A percentile compares a stretch with the other conserved stretches of the same genome.
phyloP scores from a whole-genome alignment of 2,329 filamentous ascomycete species.

The Peltaster fructicola region DNA sequence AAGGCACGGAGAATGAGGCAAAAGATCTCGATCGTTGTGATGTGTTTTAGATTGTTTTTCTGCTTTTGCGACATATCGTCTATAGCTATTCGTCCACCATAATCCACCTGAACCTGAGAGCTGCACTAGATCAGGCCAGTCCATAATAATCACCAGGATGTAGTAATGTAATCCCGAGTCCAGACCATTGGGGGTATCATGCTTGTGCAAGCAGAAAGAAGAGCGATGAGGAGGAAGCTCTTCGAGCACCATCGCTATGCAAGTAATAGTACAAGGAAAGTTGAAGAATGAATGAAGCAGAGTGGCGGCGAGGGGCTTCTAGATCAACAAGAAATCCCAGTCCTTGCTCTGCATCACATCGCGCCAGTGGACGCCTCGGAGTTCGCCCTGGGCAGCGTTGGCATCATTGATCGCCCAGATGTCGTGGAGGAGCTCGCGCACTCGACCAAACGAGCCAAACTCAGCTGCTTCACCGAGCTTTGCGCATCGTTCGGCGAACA shows the following conservation, averaged over 20 bases:
- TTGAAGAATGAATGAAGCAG: slow-evolving; percentile 2
- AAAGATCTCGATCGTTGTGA: too few relatives aligned
- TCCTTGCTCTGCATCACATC: slow-evolving; percentile 81
- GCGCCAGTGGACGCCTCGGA: slow-evolving; percentile 74
- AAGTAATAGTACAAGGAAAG: slow-evolving; percentile 6
- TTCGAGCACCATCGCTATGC: slow-evolving; percentile 18
- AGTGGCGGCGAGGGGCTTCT: too few relatives aligned
- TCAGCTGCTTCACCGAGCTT: slow-evolving; percentile 60
- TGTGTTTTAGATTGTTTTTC: too few relatives aligned
- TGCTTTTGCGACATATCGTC: too few relatives aligned
- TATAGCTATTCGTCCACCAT: slow-evolving; percentile 1
- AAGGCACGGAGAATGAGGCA: too few relatives aligned
- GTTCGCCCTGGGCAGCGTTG: slow-evolving; percentile 28
- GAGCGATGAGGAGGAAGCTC: slow-evolving; percentile 1
- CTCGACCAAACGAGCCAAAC: slow-evolving; percentile 72
- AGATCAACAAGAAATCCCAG: slow-evolving; percentile 89
- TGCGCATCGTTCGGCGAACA: slow-evolving; percentile 58
- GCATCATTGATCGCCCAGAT: slow-evolving; percentile 65
- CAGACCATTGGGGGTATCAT: slow-evolving; percentile 13
- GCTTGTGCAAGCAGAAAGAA: slow-evolving; percentile 2
- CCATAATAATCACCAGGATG: too few relatives aligned
- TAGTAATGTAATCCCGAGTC: too few relatives aligned
- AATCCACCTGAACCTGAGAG: slow-evolving; percentile 11
- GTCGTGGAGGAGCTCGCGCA: slow-evolving; percentile 61
- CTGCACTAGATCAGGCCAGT: slow-evolving; percentile 18